Percentiles rank a stretch among this genome's conserved stretches.
These are phyloP conservation scores for Zymoseptoria crescenta DNA, from an alignment of 2,329 filamentous ascomycete species.

Conservation along the genomic window DNA sequence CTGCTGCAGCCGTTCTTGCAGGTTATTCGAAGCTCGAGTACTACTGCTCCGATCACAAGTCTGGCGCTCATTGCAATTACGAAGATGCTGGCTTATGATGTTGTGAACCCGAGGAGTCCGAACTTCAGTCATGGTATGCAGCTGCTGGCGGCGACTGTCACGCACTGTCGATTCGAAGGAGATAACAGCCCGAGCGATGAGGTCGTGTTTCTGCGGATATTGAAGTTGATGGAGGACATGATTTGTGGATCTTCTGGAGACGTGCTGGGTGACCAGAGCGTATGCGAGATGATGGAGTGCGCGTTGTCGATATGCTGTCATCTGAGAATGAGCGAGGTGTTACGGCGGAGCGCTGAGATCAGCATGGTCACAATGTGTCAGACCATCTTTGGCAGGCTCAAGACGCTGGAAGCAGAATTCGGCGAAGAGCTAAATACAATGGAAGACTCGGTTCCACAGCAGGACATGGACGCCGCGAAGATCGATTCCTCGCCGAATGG, in stretches of 20 bases:
- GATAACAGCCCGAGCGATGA: constrained; percentile 93
- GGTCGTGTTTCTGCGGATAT: constrained; percentile 84
- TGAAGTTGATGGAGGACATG: constrained; percentile 98
- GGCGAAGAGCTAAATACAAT: constrained; percentile 58
- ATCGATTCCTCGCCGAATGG: constrained; percentile 59
- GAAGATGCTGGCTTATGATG: constrained; percentile 93
- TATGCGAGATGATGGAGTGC: constrained; percentile 99
- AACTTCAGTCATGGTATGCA: constrained; percentile 89
- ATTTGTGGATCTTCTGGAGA: constrained; percentile 87
- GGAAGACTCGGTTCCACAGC: constrained; percentile 55
- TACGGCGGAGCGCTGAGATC: constrained; percentile 86
- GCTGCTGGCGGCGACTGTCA: constrained; percentile 85
- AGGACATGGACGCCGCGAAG: constrained; percentile 66
- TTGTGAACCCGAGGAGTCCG: constrained; percentile 78
- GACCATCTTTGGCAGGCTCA: constrained; percentile 90
- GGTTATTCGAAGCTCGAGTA: constrained; percentile 92
- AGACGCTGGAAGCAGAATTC: constrained; percentile 68
- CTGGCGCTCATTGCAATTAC: constrained; percentile 87
- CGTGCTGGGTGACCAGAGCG: constrained; percentile 92
- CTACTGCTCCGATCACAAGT: constrained; percentile 91
- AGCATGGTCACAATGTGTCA: constrained; percentile 99
- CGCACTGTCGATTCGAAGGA: constrained; percentile 94
- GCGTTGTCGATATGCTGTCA: constrained; percentile 97
- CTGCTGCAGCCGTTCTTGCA: constrained; percentile 91
- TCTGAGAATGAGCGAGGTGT: constrained; percentile 77